These are phyloP conservation scores for Schizonepeta tenuifolia DNA, from an alignment of 257 asterid genomes.

Conservation along the genomic window DNA sequence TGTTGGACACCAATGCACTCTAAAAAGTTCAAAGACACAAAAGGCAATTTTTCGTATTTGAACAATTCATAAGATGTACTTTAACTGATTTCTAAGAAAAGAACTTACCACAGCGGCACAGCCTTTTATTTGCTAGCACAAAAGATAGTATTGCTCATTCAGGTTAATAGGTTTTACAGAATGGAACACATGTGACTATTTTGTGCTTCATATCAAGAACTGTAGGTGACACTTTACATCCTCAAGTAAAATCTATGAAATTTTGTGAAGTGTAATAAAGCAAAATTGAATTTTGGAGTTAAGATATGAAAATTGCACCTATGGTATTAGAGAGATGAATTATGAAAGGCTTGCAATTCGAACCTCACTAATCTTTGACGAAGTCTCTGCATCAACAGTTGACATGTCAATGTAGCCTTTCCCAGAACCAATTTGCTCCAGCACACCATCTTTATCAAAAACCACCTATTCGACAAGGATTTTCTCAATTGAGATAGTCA, in stretches of 20 bases:
- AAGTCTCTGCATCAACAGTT: constrained; percentile 96
- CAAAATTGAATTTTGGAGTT: neutral
- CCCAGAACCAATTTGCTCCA: constrained; percentile 75
- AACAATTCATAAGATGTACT: constrained; percentile 20
- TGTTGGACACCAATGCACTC: neutral
- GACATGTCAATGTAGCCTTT: constrained; percentile 98
- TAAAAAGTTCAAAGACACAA: neutral
- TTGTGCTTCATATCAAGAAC: too few relatives aligned
- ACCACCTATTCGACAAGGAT: constrained; percentile 63
- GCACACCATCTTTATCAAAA: constrained; percentile 80
- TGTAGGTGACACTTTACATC: neutral
- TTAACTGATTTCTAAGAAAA: neutral
- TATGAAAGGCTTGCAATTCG: constrained; percentile 1
- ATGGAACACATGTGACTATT: neutral
- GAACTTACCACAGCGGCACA: neutral
- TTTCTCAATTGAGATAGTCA: constrained; percentile 18
- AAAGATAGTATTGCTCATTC: neutral
- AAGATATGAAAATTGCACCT: neutral
- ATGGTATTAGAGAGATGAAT: neutral
- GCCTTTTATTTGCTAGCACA: neutral
- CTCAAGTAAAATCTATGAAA: neutral
- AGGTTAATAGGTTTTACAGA: neutral
- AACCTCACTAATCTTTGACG: constrained; percentile 87
- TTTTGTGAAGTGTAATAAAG: constrained; percentile 1
- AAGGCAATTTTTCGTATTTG: constrained; percentile 9